phyloP scores from a whole-genome alignment of 768 basidiomycete species.

The Amanita jacksonii region DNA sequence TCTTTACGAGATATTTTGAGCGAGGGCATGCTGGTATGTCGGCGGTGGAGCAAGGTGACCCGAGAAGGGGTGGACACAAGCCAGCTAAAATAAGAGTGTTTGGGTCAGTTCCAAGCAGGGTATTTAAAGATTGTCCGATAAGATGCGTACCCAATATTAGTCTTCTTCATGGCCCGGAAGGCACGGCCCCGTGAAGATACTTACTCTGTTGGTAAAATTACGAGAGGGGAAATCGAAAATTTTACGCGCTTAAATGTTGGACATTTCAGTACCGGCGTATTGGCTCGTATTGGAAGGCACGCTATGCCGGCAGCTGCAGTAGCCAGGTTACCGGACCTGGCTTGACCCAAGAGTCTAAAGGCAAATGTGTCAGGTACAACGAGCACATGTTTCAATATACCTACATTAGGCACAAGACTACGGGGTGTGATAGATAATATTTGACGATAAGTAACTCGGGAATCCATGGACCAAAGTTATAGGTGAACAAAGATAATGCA shows the following conservation, averaged over 20 bases:
- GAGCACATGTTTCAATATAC: background rate
- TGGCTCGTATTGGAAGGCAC: no score
- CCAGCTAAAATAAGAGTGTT: slow-evolving; percentile 4
- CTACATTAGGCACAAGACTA: slow-evolving; percentile 3
- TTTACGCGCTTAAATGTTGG: no score
- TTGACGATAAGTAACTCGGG: slow-evolving; percentile 2
- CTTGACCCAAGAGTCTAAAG: no score
- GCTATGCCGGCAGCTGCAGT: no score
- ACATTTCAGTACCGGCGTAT: no score
- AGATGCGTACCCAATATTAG: slow-evolving; percentile 7
- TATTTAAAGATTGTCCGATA: background rate
- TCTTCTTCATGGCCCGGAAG: slow-evolving; percentile 2
- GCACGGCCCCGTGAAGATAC: background rate
- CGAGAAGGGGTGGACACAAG: slow-evolving; percentile 6
- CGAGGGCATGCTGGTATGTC: slow-evolving; percentile 9
- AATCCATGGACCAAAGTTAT: background rate
- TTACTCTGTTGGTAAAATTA: no score
- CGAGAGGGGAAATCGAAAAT: no score
- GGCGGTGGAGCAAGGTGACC: slow-evolving; percentile 7
- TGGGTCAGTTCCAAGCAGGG: background rate
- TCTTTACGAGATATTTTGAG: slow-evolving; percentile 6
- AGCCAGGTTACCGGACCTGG: background rate
- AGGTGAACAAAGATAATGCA: slow-evolving; percentile 3
- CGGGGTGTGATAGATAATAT: background rate
- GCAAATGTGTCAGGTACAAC: background rate